These are phyloP conservation scores for Penicillium roqueforti DNA, from an alignment of 495 filamentous ascomycete genomes.

Conservation along the genomic window DNA sequence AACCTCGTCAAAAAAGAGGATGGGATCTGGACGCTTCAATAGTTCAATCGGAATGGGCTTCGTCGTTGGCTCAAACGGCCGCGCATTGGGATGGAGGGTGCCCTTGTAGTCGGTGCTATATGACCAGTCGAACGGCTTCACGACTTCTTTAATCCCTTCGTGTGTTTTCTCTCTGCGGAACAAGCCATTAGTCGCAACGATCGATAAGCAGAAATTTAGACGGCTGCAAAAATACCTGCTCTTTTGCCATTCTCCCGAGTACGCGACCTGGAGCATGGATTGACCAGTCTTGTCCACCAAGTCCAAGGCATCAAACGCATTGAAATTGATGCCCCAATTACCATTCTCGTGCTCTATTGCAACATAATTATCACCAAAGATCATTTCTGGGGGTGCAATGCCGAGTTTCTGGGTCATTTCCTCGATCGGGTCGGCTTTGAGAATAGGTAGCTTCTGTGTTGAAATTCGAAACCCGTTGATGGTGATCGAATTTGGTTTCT, in stretches of 20 bases:
- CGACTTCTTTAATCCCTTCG: constrained; percentile 86
- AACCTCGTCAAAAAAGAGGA: constrained; percentile 91
- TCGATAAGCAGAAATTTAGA: background rate
- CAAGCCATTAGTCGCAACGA: background rate
- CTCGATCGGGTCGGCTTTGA: constrained; percentile 87
- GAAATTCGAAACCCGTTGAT: constrained; percentile 66
- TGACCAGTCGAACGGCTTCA: constrained; percentile 97
- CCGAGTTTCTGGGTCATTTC: constrained; percentile 70
- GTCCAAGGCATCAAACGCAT: constrained; percentile 80
- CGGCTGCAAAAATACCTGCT: constrained; percentile 50
- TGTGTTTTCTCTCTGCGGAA: constrained; percentile 66
- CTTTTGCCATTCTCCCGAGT: constrained; percentile 85
- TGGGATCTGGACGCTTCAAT: constrained; percentile 81
- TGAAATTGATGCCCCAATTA: constrained; percentile 75
- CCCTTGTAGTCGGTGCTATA: constrained; percentile 86
- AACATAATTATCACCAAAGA: constrained; percentile 91
- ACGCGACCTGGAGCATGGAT: constrained; percentile 86
- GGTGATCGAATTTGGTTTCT: constrained; percentile 34
- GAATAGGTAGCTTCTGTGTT: constrained; percentile 83
- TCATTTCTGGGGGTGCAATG: constrained; percentile 95
- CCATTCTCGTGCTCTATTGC: constrained; percentile 61
- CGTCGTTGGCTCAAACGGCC: constrained; percentile 46
- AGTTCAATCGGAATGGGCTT: constrained; percentile 76
- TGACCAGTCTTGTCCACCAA: constrained; percentile 88
- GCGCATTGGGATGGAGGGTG: constrained; percentile 41